Evolutionary conservation across 306 rosid genomes (phyloP), one percentile per base, ranked within the genome.

Genomic region (Cicer bijugum): DNA sequence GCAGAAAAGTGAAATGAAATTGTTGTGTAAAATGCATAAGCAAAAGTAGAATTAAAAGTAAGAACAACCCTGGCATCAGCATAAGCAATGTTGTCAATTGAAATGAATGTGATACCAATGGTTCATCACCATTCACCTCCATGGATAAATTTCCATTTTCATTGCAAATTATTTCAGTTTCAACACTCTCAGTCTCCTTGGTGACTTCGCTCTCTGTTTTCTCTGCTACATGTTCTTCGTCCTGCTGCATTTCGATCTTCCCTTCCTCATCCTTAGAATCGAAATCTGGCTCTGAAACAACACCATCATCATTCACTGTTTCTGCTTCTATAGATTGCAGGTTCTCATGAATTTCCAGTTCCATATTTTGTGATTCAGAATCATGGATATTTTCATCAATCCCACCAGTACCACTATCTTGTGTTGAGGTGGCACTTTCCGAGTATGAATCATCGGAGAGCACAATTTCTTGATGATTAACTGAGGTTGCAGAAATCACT

Each of bases 391-490:
- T 23, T 23, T 23, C 28, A 50, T 2, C 56, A 14, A 1, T 50
- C 20, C 15, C 56, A 14, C 15, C 20, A 50, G 8, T 14, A n/a
- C 10, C 15, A 17, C 59, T 53, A 53, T 16, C 33, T 7, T 53
- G 59, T 8, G 33, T 16, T 8, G 66, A 59, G 10, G 8, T 16
- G 0, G 14, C 76, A 52, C 73, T 83, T 72, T 77, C 85, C 11
- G 69, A 79, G 7, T 19, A 61, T 14, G 56, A 77, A 64, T 73
- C 65, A 39, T 81, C 79, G 1, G 60, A 70, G 0, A 77, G 4
- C 33, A 58, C 60, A 55, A 78, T 78, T 59, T 84, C 83, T 42
- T 84, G 80, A 1, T 59, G 56, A 50, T 50, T 42, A 59, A 59
- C 12, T 1, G 66, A 59, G 11, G 43, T 45, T 20, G 55, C 17